Conservation (phyloP, 441 rosid species). For the Aquilaria agallochum region DNA sequence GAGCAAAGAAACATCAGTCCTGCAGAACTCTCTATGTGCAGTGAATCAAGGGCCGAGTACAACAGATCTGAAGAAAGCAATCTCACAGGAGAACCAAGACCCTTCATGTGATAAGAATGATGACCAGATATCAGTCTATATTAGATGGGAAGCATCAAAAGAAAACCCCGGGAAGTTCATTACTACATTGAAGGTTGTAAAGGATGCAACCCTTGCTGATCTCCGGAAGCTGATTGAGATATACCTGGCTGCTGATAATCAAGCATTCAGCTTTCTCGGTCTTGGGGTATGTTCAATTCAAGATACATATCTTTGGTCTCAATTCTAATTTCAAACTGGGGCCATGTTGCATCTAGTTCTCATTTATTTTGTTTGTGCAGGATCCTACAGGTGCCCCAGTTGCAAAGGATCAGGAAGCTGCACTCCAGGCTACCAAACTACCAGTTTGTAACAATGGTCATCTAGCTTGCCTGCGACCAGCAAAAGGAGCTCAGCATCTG, state of each 20-base stretch:
- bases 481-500: slow-evolving; percentile 24
- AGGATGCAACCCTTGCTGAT: slow-evolving; percentile 60
- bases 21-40: slow-evolving; percentile 10
- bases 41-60: slow-evolving; percentile 11
- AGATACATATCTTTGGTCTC: too few species aligned
- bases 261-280: slow-evolving; percentile 46
- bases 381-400: slow-evolving; percentile 52
- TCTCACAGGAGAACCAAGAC: slow-evolving; percentile 45
- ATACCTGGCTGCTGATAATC: slow-evolving; percentile 52
- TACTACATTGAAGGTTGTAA: slow-evolving; percentile 45
- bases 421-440: slow-evolving; percentile 42
- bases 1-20: slow-evolving; percentile 20
- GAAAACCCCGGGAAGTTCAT: slow-evolving; percentile 49
- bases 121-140: slow-evolving; percentile 44
- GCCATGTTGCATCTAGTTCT: background rate
- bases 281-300: slow-evolving; percentile 42
- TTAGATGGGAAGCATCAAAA: slow-evolving; percentile 64
- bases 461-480: slow-evolving; percentile 54
- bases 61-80: slow-evolving; percentile 20
- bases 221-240: slow-evolving; percentile 73
- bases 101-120: slow-evolving; percentile 25
- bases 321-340: too few species aligned
- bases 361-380: slow-evolving; percentile 29
- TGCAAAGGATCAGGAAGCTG: slow-evolving; percentile 50
- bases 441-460: slow-evolving; percentile 43